Conservation (phyloP, 73 alveolate genomes). For the Durusdinium trenchii region DNA sequence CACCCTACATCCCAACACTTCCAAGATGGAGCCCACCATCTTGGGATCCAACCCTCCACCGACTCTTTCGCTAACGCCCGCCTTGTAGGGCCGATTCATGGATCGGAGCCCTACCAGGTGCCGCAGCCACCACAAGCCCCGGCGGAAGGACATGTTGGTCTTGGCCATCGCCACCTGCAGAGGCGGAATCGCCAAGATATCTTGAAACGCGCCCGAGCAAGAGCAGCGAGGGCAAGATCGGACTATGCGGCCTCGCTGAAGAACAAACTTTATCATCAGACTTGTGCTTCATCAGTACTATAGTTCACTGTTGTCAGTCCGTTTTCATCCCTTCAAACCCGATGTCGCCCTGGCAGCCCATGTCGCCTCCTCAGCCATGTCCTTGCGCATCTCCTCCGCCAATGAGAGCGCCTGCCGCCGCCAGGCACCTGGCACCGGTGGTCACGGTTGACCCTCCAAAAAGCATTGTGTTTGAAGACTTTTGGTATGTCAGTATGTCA, state of each 20-base stretch:
- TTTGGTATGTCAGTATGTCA: background rate
- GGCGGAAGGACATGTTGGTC: conserved; percentile 74
- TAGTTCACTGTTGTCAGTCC: background rate
- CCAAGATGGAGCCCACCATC: no score
- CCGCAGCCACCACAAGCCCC: conserved; percentile 88
- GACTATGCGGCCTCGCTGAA: background rate
- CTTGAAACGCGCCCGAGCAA: background rate
- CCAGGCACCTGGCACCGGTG: conserved; percentile 70
- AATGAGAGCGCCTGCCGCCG: conserved; percentile 54
- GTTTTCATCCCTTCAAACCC: background rate
- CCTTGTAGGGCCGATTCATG: conserved; percentile 46
- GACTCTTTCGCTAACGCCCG: background rate
- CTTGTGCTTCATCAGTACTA: background rate
- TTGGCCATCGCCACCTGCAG: conserved; percentile 74
- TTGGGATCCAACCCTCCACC: background rate
- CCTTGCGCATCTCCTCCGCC: conserved; percentile 70
- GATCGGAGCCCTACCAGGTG: conserved; percentile 46
- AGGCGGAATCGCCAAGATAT: no score
- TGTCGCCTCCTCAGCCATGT: conserved; percentile 62
- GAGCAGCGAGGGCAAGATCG: no score
- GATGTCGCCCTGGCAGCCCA: no score
- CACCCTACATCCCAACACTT: no score
- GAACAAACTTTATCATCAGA: background rate
- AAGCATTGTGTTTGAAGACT: no score
- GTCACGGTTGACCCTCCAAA: background rate